These are phyloP conservation scores for Colletotrichum scovillei DNA, from an alignment of 2,329 filamentous ascomycete genomes.

Conservation along the genomic window DNA sequence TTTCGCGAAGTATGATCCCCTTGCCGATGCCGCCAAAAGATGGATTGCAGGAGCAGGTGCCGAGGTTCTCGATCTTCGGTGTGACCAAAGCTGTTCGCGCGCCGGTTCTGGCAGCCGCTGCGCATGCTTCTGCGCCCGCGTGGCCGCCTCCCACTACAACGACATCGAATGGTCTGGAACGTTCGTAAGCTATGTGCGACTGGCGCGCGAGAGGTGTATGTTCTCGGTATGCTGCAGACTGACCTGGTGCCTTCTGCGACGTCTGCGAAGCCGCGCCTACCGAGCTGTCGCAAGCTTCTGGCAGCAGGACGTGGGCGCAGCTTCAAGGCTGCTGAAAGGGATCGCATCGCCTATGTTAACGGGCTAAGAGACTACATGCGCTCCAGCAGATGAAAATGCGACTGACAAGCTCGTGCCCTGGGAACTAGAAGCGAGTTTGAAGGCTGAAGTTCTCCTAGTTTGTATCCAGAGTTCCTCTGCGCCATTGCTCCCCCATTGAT, in stretches of 20 bases:
- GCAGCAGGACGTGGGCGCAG: slow-evolving; percentile 6
- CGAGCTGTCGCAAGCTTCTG: slow-evolving; percentile 5
- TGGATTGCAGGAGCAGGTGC: slow-evolving; percentile 96
- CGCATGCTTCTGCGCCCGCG: slow-evolving; percentile 92
- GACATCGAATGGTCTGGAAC: slow-evolving; percentile 81
- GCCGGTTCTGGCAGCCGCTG: slow-evolving; percentile 88
- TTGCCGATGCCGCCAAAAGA: slow-evolving; percentile 99
- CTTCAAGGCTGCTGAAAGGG: slow-evolving; percentile 19
- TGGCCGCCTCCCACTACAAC: slow-evolving; percentile 96
- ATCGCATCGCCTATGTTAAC: slow-evolving; percentile 6
- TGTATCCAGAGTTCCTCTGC: background rate
- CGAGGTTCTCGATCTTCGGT: slow-evolving; percentile 87
- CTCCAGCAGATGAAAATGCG: background rate
- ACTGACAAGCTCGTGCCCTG: background rate
- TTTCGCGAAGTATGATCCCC: slow-evolving; percentile 93
- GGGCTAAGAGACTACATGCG: background rate
- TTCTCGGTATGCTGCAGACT: slow-evolving; percentile 2
- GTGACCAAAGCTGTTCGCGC: slow-evolving; percentile 92
- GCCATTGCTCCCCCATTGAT: background rate
- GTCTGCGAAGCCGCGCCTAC: slow-evolving; percentile 44
- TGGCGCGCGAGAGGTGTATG: slow-evolving; percentile 25
- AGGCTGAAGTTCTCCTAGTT: background rate
- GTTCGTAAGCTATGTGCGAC: slow-evolving; percentile 10
- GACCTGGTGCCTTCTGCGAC: slow-evolving; percentile 45
- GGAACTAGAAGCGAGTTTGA: background rate